A percentile compares a stretch with the other conserved stretches of the same genome.
Evolutionary conservation across 805 yeast species (phyloP).

Genomic region (Candida boleticola): DNA sequence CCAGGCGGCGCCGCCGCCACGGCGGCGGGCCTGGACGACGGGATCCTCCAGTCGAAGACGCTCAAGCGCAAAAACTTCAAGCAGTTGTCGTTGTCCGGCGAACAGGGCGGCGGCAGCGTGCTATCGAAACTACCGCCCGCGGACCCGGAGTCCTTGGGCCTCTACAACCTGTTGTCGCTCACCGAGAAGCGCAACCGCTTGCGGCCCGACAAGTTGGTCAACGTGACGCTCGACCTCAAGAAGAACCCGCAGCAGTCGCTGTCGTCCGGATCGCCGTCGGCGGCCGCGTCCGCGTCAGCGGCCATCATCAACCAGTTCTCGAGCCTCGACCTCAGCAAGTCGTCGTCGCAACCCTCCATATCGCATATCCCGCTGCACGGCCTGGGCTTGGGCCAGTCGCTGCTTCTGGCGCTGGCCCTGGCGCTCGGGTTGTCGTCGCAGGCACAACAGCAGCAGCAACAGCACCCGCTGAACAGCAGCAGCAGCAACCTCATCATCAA

Average conservation of each 20-base stretch:
- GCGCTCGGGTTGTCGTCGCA: neutral
- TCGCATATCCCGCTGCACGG: conserved; percentile 2
- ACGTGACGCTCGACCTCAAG: conserved; percentile 3
- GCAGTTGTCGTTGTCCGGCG: conserved; percentile 27
- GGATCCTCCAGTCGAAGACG: conserved; percentile 32
- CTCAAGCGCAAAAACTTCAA: conserved; percentile 41
- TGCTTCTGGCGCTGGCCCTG: neutral
- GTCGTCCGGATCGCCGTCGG: neutral
- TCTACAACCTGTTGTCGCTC: neutral
- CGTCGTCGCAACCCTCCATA: neutral
- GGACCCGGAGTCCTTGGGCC: conserved; percentile 6
- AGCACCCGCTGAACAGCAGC: too few species aligned
- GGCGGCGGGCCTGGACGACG: too few species aligned
- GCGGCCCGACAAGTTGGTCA: conserved; percentile 3
- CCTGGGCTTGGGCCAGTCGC: neutral
- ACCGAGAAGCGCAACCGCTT: conserved; percentile 4
- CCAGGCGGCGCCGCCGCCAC: conserved; percentile 4
- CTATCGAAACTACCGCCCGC: conserved; percentile 2
- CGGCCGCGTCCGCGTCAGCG: neutral
- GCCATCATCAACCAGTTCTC: conserved; percentile 25
- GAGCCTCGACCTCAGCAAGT: conserved; percentile 17
- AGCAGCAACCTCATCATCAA: neutral
- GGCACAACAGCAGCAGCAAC: neutral
- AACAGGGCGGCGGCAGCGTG: conserved; percentile 4
- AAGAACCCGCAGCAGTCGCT: neutral